phyloP scores from a whole-genome alignment of 345 rosid species.

The Bruguiera gymnorhiza region DNA sequence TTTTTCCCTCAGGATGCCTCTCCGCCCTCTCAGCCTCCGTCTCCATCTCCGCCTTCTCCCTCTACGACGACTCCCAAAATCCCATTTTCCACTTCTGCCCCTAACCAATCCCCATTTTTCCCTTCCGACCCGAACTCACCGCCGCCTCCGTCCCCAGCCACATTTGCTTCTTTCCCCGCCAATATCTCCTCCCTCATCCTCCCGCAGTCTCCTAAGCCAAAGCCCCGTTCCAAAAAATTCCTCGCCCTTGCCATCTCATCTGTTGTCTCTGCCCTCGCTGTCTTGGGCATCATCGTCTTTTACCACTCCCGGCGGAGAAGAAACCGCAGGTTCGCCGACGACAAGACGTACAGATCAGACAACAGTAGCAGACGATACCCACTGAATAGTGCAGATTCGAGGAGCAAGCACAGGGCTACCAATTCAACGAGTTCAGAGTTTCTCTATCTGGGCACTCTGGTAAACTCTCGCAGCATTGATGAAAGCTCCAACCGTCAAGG shows the following conservation, averaged over 20 bases:
- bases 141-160: constrained; percentile 61
- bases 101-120: constrained; percentile 63
- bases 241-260: constrained; percentile 48
- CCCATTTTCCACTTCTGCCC: constrained; percentile 52
- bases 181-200: constrained; percentile 84
- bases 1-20: constrained; percentile 46
- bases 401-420: constrained; percentile 32
- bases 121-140: constrained; percentile 59
- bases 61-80: constrained; percentile 38
- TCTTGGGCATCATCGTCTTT: constrained; percentile 24
- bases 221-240: constrained; percentile 42
- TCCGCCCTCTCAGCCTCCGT: constrained; percentile 42
- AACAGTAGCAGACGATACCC: constrained; percentile 6
- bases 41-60: constrained; percentile 20
- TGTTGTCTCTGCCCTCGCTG: constrained; percentile 40
- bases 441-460: constrained; percentile 77
- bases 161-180: constrained; percentile 88
- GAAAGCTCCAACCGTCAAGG: constrained; percentile 17
- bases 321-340: constrained; percentile 35
- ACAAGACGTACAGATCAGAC: constrained; percentile 40
- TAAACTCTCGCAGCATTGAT: constrained; percentile 40
- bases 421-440: constrained; percentile 66
- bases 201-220: constrained; percentile 52
- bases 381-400: constrained; percentile 16
- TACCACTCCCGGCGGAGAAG: constrained; percentile 48